Evolutionary conservation across 768 basidiomycete species (phyloP).

Genomic region (Daedaleopsis nitida): DNA sequence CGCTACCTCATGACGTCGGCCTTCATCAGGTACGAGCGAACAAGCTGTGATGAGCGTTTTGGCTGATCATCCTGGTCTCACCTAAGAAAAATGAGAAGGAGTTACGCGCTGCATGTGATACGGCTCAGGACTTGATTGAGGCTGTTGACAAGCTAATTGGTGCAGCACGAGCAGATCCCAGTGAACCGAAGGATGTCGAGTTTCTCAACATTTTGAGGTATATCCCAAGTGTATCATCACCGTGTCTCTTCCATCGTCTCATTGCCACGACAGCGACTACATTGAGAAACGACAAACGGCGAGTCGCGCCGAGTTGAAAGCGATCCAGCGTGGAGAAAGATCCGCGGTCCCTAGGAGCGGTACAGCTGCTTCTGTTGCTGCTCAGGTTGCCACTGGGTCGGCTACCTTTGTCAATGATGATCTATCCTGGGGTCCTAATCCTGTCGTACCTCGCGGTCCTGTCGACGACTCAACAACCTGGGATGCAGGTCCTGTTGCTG

Average conservation of each 20-base stretch:
- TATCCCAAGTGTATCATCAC: neutral
- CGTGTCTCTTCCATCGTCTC: neutral
- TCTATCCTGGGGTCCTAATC: neutral
- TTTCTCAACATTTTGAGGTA: slow-evolving; percentile 7
- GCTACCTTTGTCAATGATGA: neutral
- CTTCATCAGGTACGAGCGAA: slow-evolving; percentile 9
- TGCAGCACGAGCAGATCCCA: slow-evolving; percentile 10
- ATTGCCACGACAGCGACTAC: slow-evolving; percentile 3
- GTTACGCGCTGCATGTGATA: slow-evolving; percentile 3
- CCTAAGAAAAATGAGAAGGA: slow-evolving; percentile 11
- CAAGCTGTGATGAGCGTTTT: neutral
- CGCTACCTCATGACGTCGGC: slow-evolving; percentile 7
- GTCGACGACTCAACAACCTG: neutral
- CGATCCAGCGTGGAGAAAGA: slow-evolving; percentile 8
- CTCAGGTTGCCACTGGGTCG: neutral
- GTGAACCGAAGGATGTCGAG: slow-evolving; percentile 5
- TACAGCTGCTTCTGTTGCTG: neutral
- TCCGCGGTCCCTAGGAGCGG: neutral
- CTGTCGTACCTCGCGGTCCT: neutral
- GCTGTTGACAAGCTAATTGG: slow-evolving; percentile 12
- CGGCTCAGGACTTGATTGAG: slow-evolving; percentile 3
- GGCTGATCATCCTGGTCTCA: neutral
- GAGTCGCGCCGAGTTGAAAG: slow-evolving; percentile 1
- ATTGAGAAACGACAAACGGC: slow-evolving; percentile 6
- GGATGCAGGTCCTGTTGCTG: neutral